Percentiles rank a stretch among this genome's conserved stretches.
phyloP scores from a whole-genome alignment of 768 basidiomycete species.

The Pleurotus eryngii region DNA sequence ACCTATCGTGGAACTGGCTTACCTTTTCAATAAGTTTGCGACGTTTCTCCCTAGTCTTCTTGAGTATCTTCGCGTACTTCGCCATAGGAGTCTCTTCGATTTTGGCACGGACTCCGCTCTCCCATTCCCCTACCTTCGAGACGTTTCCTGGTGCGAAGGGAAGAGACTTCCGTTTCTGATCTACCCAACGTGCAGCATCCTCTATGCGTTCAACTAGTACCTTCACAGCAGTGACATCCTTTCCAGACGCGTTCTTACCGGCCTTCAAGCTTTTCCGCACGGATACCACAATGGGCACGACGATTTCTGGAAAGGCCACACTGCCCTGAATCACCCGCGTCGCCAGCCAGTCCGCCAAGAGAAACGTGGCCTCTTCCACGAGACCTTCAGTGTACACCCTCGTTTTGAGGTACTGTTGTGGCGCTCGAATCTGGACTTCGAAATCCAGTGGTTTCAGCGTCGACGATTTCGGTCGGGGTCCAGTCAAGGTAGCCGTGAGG shows the following conservation, averaged over 20 bases:
- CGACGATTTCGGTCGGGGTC: constrained; percentile 74
- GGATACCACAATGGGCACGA: constrained; percentile 70
- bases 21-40: constrained; percentile 75
- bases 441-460: constrained; percentile 89
- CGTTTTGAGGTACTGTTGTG: constrained; percentile 86
- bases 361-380: constrained; percentile 75
- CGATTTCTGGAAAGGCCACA: constrained; percentile 92
- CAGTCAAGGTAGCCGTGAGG: constrained; percentile 68
- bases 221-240: constrained; percentile 67
- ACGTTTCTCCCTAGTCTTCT: constrained; percentile 76
- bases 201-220: constrained; percentile 83
- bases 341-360: constrained; percentile 81
- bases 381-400: constrained; percentile 81
- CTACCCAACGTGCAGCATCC: constrained; percentile 77
- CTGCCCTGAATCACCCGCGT: constrained; percentile 70
- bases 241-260: constrained; percentile 42
- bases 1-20: constrained; percentile 2
- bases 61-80: constrained; percentile 77
- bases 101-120: constrained; percentile 51
- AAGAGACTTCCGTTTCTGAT: constrained; percentile 64
- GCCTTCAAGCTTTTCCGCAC: constrained; percentile 75
- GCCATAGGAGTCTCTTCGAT: constrained; percentile 74
- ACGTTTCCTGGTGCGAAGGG: constrained; percentile 73
- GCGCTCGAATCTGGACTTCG: constrained; percentile 81
- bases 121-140: constrained; percentile 71